Evolutionary conservation across 2,329 filamentous ascomycete genomes (phyloP), one percentile per base, ranked within the genome.

Genomic region (Myriosclerotinia scirpicola): DNA sequence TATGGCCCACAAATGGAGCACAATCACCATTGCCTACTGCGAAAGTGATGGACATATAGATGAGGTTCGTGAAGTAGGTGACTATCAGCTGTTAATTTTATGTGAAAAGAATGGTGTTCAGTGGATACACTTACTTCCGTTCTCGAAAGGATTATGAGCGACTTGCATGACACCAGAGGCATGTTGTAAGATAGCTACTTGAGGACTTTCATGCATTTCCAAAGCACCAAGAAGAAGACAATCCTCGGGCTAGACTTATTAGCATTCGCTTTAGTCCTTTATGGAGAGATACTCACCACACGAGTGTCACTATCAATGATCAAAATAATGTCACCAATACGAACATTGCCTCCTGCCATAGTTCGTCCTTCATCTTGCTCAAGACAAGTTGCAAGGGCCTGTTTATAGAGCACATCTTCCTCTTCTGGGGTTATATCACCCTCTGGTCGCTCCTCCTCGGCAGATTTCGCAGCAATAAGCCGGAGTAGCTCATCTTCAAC

Each of bases 141-240:
- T 89, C 77, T 93, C 90, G 72, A 93, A 93, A 78, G 87, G 90
- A 64, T 84, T 87, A 72, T 85, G 80, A 1, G 87, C 85, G 12
- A 93, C 88, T 71, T 92, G 87, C 89, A 93, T 92, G 68, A 93
- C 89, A 36, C 89, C 88, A 7, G 89, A 90, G 0, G 84, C 84
- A 77, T 89, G 90, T 75, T 92, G 89, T 67, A 91, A 81, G 72
- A 92, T 90, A 22, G 84, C 89, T 0, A 90, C 87, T 71, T 91
- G 85, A 0, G 87, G 89, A 17, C 83, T 88, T 69, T 85, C 81
- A 70, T 88, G 85, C 88, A 92, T 90, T 76, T 91, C 89, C 20
- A 83, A 85, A 22, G 86, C 88, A 80, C 81, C 63, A 26, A 70
- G 62, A 3, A 71, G 62, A 26, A 73, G 60, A 65, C 71, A 73